Base-by-base conservation (phyloP, 257 asterid genomes). In the Ballota nigra region DNA sequence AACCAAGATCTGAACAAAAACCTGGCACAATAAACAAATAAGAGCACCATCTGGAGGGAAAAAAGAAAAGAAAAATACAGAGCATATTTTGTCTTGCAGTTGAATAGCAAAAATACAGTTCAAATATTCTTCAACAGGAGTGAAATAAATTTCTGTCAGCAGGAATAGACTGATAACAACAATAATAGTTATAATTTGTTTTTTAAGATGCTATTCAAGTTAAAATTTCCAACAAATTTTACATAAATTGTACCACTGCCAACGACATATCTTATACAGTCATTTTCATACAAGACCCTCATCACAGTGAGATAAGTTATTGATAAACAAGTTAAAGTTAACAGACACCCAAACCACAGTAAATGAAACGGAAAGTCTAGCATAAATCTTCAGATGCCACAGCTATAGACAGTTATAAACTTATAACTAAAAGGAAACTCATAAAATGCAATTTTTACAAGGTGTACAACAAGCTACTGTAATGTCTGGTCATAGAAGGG, bases 11-110 rank as follows among this genome's bases (percentile, higher is more conserved):
- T 57, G 23, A 55, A 52, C 56, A 60, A 33, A 71, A 58, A 22
- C 60, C 73, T 75, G 53, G 41, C 41, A 74, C 26, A 70, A 62
- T 43, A 74, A 59, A 66, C 69, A 60, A 16, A 61, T 65, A 65
- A 43, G 68, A 71, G 31, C 16, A 61, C 41, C 28, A 24, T 69
- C 71, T 15, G n/a, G 18, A 72, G 43, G n/a, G 18, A 72, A 34
- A 40, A 16, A 60, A 5, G 15, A 20, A 15, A 40, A 49, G 7
- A 41, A 36, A 9, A 64, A 26, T 7, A 8, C 5, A 47, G 19
- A 49, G 18, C 13, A 38, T 8, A 43, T 61, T 26, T 73, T 34
- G 36, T 15, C 71, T 33, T 45, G 61, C 55, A 31, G 33, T 60
- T 70, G 36, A 6, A 8, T n/a, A 29, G 22, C 51, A 56, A 31